Conservation (phyloP, 2,329 filamentous ascomycete genomes). For the Drechslera avenae region DNA sequence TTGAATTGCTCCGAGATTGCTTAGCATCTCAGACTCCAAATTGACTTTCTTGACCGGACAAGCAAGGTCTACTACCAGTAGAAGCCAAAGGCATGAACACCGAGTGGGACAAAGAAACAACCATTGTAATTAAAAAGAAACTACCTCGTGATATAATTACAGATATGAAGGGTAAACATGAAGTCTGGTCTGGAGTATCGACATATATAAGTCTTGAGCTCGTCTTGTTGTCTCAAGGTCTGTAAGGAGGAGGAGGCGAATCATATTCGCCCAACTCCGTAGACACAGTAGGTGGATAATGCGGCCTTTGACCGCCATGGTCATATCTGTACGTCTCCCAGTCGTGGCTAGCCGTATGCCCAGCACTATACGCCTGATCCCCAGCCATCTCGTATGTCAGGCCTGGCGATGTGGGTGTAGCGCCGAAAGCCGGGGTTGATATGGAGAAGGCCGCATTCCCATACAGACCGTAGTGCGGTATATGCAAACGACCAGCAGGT, state of each 20-base stretch:
- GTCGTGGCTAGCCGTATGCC: constrained; percentile 32
- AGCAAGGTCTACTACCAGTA: no score
- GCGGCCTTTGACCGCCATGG: not conserved
- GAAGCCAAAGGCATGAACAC: no score
- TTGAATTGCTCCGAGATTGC: no score
- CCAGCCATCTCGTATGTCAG: constrained; percentile 22
- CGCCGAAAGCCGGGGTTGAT: constrained; percentile 35
- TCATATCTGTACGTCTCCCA: constrained; percentile 34
- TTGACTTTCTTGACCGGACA: no score
- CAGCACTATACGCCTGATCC: not conserved
- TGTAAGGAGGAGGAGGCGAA: constrained; percentile 22
- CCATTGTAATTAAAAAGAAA: no score
- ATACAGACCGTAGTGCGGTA: constrained; percentile 27
- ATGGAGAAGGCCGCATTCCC: constrained; percentile 35
- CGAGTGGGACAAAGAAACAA: no score
- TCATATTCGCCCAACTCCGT: constrained; percentile 31
- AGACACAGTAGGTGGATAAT: constrained; percentile 27
- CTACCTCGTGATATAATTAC: no score
- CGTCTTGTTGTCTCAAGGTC: no score
- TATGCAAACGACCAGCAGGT: constrained; percentile 19
- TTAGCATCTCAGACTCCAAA: no score
- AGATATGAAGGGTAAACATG: no score
- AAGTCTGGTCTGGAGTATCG: no score
- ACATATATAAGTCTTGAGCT: no score
- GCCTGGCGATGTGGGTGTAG: constrained; percentile 26